A percentile compares a stretch with the other conserved stretches of the same genome.
Evolutionary conservation across 768 basidiomycete genomes (phyloP).

Genomic region (Neoboletus subvelutipes): DNA sequence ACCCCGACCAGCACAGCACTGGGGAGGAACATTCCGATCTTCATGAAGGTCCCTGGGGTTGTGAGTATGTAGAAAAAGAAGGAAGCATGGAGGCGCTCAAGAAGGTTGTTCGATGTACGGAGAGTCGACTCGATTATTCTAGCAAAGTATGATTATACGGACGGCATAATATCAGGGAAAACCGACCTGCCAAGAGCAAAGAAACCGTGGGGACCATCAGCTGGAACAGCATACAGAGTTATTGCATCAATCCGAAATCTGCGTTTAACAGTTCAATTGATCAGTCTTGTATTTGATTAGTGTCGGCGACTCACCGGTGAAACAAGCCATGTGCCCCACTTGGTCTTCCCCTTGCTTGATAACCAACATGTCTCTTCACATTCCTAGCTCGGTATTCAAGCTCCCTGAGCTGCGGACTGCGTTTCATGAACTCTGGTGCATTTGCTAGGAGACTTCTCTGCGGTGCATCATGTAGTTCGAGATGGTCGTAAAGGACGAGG

Average conservation of each 20-base stretch:
- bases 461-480: slow-evolving; percentile 48
- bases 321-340: slow-evolving; percentile 91
- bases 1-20: slow-evolving; percentile 82
- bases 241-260: slow-evolving; percentile 95
- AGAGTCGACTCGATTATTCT: slow-evolving; percentile 87
- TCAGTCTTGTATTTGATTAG: neutral
- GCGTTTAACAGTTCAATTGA: neutral
- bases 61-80: slow-evolving; percentile 89
- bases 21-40: slow-evolving; percentile 90
- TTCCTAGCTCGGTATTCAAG: slow-evolving; percentile 64
- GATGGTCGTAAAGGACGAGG: slow-evolving; percentile 76
- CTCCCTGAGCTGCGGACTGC: slow-evolving; percentile 44
- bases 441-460: slow-evolving; percentile 38
- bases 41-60: slow-evolving; percentile 65
- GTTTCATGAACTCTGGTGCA: slow-evolving; percentile 45
- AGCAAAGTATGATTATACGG: neutral
- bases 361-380: slow-evolving; percentile 65
- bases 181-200: slow-evolving; percentile 84
- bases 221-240: slow-evolving; percentile 85
- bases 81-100: slow-evolving; percentile 95
- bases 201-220: slow-evolving; percentile 92
- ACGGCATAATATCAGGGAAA: neutral
- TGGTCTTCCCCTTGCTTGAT: slow-evolving; percentile 74
- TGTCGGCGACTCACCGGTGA: slow-evolving; percentile 60
- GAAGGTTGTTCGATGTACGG: slow-evolving; percentile 88